Evolutionary conservation across 208 protist genomes (phyloP).

Genomic region (Sergeia podlipaevii): DNA sequence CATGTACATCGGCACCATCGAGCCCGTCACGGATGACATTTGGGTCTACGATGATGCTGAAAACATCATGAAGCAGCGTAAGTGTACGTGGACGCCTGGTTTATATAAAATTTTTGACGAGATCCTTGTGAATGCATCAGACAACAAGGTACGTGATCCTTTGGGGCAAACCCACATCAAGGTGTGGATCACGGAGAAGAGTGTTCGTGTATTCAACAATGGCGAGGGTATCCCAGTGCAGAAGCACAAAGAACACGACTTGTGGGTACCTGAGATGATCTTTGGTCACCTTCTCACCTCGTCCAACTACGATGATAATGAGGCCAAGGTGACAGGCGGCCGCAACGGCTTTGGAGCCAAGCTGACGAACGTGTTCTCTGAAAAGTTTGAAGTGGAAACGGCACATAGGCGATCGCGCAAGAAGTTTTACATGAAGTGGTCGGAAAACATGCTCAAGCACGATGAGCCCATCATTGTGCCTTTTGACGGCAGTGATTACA

Average conservation of each 20-base stretch:
- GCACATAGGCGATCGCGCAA: conserved; percentile 87
- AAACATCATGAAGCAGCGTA: conserved; percentile 90
- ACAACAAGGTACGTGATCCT: conserved; percentile 98
- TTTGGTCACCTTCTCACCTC: conserved; percentile 99
- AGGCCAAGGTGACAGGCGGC: conserved; percentile 96
- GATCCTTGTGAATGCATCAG: conserved; percentile 99
- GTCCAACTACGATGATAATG: conserved; percentile 98
- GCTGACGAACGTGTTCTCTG: conserved; percentile 99
- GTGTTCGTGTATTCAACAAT: conserved; percentile 98
- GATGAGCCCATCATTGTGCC: conserved; percentile 88
- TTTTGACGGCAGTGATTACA: conserved; percentile 92
- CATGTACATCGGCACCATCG: conserved; percentile 98
- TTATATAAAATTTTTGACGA: conserved; percentile 99
- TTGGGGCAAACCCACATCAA: conserved; percentile 87
- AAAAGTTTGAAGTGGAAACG: conserved; percentile 97
- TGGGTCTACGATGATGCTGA: conserved; percentile 95
- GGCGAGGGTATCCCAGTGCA: conserved; percentile 98
- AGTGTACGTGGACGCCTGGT: conserved; percentile 97
- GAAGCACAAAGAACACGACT: conserved; percentile 95
- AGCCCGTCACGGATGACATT: conserved; percentile 88
- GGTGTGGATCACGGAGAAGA: conserved; percentile 96
- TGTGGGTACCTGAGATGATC: conserved; percentile 99
- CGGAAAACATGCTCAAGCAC: conserved; percentile 96
- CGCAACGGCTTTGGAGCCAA: conserved; percentile 99
- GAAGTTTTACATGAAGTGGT: conserved; percentile 96